Percentiles rank a stretch among this genome's conserved stretches.
Conservation (phyloP, 2,329 filamentous ascomycete genomes). For the Pyricularia sp. region DNA sequence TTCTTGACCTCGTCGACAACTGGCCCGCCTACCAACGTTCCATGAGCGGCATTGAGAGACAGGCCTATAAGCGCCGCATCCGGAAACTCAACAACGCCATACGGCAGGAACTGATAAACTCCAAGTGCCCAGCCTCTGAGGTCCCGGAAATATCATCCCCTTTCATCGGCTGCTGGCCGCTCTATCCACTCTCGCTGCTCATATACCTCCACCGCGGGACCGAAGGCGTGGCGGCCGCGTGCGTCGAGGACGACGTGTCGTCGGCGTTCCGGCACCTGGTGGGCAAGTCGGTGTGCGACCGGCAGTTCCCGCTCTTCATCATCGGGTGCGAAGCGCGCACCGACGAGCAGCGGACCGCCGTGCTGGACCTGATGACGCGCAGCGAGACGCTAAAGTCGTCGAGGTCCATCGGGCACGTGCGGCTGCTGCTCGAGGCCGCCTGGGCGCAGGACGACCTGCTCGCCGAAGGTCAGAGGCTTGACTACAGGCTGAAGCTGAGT, state of each 20-base stretch:
- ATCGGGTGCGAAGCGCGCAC: constrained; percentile 23
- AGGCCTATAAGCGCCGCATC: neutral
- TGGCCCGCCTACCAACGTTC: neutral
- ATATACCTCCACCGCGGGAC: too few relatives aligned
- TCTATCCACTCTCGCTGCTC: too few relatives aligned
- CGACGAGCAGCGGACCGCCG: constrained; percentile 20
- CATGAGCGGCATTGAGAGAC: neutral
- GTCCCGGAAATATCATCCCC: neutral
- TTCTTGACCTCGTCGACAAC: neutral
- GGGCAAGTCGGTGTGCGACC: constrained; percentile 15
- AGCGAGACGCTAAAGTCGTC: constrained; percentile 10
- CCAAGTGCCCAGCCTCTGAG: neutral
- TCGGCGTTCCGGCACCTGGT: constrained; percentile 13
- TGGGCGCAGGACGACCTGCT: constrained; percentile 26
- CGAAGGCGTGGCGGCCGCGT: constrained; percentile 14
- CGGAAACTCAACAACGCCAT: neutral
- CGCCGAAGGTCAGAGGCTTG: constrained; percentile 18
- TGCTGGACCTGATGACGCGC: constrained; percentile 20
- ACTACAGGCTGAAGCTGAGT: constrained; percentile 18
- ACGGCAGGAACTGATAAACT: neutral
- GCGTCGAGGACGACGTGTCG: constrained; percentile 8
- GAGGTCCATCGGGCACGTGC: constrained; percentile 16
- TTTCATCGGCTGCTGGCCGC: neutral
- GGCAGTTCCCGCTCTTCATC: constrained; percentile 25
- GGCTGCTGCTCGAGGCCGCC: constrained; percentile 16